Base-by-base conservation (phyloP, 345 rosid species). In the Dipteronia sinensis region DNA sequence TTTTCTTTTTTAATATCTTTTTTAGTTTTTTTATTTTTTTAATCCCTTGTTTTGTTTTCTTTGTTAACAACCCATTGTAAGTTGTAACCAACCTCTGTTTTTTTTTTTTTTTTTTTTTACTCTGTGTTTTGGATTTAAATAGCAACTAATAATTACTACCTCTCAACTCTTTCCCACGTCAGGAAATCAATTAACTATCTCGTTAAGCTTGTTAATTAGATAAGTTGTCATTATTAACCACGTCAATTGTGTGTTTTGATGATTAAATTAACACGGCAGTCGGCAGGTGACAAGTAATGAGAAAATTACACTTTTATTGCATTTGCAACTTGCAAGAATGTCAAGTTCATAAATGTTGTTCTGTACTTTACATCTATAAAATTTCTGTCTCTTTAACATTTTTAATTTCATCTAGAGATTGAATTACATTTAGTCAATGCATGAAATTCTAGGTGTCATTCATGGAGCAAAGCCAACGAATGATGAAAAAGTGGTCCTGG, bases 71-170 rank as follows among this genome's bases (percentile, higher is more conserved):
- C 59, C 27, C 25, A 20, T 22, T 53, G 65, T 53, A 67, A 31
- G 76, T 59, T 53, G 79, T 46, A 59, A 67, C 74, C 69, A 68
- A 9, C 20, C 53, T 81, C 40, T 15, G 75, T 79, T 72, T n/a
- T n/a, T n/a, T 77, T 61, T 31, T 49, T 51, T 51, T 51, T 31
- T 31, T 31, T 31, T 34, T 34, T 34, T 34, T 3, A 34, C 65
- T 75, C 46, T 46, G 15, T 46, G 46, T 27, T 55, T 74, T 51
- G 6, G 46, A 67, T 79, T 77, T 59, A 58, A 74, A 53, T 20
- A 72, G 58, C 31, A 46, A 56, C 63, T 62, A 72, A 34, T 63
- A 76, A 76, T 75, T 19, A n/a, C 12, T 12, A 6, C 53, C 49
- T 66, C 53, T 75, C 66, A 10, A 27, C 64, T 40, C 25, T 72